Conservation (phyloP, 2,329 filamentous ascomycete genomes). For the Bipolaris zeicola region DNA sequence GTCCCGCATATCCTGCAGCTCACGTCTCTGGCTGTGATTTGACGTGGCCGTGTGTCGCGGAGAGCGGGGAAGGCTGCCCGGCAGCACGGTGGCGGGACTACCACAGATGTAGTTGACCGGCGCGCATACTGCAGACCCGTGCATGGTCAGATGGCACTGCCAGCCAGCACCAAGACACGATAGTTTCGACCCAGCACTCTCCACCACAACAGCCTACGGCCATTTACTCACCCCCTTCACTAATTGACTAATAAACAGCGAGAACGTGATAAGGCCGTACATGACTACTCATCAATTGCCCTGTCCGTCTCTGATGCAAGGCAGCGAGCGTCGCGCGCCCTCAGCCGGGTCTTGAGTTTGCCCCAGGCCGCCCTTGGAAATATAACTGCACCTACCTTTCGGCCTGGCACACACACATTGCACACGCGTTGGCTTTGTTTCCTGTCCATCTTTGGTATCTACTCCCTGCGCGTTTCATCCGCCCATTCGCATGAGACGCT, state of each 20-base stretch:
- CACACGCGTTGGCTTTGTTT: not conserved
- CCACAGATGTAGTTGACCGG: constrained; percentile 23
- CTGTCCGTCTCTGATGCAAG: constrained; percentile 16
- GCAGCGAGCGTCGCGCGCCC: constrained; percentile 12
- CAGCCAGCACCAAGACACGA: constrained; percentile 17
- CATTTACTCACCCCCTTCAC: constrained; percentile 13
- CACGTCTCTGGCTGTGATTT: constrained; percentile 19
- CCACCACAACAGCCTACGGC: constrained; percentile 19
- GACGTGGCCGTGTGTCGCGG: constrained; percentile 6
- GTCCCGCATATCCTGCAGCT: constrained; percentile 13
- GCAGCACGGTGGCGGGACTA: constrained; percentile 11
- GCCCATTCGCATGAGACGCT: constrained; percentile 17
- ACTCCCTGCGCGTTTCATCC: not conserved
- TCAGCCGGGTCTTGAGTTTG: constrained; percentile 22
- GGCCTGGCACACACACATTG: constrained; percentile 3
- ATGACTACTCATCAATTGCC: constrained; percentile 26
- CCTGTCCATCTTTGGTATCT: not conserved
- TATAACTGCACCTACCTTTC: constrained; percentile 22
- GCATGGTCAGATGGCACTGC: constrained; percentile 27
- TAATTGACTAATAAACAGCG: constrained; percentile 24
- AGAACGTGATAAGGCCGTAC: constrained; percentile 26
- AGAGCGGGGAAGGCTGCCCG: constrained; percentile 15
- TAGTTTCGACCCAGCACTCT: constrained; percentile 13
- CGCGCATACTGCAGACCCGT: constrained; percentile 14
- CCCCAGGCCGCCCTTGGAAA: constrained; percentile 9